phyloP scores from a whole-genome alignment of 169 alveolate genomes.

The Plasmodium vivax region DNA sequence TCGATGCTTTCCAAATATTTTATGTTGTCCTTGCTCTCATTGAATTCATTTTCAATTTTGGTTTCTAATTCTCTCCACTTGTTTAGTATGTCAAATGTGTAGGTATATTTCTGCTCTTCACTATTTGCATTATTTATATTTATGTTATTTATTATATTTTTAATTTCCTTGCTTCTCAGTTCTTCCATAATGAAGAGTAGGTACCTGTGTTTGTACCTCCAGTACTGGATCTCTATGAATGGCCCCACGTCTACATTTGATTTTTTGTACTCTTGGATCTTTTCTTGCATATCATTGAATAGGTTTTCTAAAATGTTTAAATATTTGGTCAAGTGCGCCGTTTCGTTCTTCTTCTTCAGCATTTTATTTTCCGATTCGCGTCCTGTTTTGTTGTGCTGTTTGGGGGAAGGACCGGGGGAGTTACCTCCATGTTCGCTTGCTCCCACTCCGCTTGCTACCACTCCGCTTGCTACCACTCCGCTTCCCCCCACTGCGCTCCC shows the following conservation, averaged over 20 bases:
- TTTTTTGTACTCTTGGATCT: conserved; percentile 64
- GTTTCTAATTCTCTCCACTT: conserved; percentile 94
- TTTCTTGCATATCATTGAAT: conserved; percentile 67
- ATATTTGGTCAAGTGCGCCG: conserved; percentile 64
- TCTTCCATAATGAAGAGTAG: conserved; percentile 74
- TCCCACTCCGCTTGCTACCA: not conserved
- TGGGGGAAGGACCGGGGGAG: no score
- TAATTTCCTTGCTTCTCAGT: conserved; percentile 71
- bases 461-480: no score
- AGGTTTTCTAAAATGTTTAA: conserved; percentile 66
- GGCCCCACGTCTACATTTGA: conserved; percentile 72
- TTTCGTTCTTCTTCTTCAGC: conserved; percentile 56
- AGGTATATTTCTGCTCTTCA: conserved; percentile 74
- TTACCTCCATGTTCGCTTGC: no score
- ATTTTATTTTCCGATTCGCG: conserved; percentile 49
- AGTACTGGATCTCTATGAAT: conserved; percentile 68
- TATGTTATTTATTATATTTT: conserved; percentile 70
- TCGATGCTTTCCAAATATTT: conserved; percentile 95
- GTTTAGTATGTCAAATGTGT: conserved; percentile 71
- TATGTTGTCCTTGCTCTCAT: conserved; percentile 97
- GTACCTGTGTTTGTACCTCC: conserved; percentile 75
- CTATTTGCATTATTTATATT: conserved; percentile 58
- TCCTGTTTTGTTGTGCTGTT: no score
- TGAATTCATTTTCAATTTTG: conserved; percentile 94
- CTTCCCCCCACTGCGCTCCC: no score